A percentile compares a stretch with the other conserved stretches of the same genome.
Evolutionary conservation across 78 protist genomes (phyloP).

Genomic region (Emiliania huxleyi): DNA sequence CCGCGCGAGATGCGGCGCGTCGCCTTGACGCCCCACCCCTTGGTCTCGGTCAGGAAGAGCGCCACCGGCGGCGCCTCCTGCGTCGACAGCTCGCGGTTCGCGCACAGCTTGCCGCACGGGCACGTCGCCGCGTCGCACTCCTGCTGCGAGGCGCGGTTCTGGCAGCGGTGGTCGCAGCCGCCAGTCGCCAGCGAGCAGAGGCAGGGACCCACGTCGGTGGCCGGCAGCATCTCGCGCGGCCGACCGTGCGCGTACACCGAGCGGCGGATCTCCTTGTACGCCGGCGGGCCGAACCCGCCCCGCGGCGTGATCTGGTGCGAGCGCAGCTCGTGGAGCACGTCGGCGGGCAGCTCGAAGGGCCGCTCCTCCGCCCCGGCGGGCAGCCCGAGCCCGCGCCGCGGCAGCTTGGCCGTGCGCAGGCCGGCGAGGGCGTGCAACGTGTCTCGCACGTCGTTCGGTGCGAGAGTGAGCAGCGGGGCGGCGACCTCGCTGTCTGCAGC

Average conservation of each 20-base stretch:
- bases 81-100: background rate
- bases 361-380: no score
- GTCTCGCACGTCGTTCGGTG: no score
- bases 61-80: background rate
- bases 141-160: background rate
- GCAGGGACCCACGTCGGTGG: background rate
- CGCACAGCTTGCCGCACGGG: background rate
- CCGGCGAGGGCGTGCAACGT: no score
- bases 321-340: background rate
- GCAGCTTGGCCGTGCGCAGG: no score
- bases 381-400: no score
- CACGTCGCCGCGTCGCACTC: background rate
- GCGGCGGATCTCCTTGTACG: background rate
- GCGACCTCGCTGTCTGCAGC: no score
- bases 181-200: background rate
- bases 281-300: background rate
- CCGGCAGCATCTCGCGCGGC: background rate
- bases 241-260: background rate
- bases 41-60: background rate
- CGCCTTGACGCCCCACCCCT: constrained; percentile 7
- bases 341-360: background rate
- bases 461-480: no score
- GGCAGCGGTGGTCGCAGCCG: background rate
- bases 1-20: background rate
- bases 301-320: background rate